Evolutionary conservation across 2,329 filamentous ascomycete species (phyloP).

Genomic region (Sclerotiophoma versabilis): DNA sequence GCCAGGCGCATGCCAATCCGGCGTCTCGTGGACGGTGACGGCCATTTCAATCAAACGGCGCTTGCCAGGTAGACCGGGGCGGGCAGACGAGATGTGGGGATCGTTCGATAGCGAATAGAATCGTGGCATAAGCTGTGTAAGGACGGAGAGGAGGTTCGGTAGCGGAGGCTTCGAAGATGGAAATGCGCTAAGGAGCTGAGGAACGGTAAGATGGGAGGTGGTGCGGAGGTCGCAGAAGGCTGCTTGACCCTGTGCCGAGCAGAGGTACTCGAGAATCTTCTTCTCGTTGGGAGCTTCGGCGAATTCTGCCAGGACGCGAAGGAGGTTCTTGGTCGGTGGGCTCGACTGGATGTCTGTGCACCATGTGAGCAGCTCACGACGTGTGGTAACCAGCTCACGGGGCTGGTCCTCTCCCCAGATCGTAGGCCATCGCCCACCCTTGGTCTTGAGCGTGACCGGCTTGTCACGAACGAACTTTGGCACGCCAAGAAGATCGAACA

Average conservation of each 20-base stretch:
- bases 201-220: slow-evolving; percentile 80
- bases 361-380: slow-evolving; percentile 93
- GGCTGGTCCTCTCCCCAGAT: slow-evolving; percentile 94
- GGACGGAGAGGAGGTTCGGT: slow-evolving; percentile 77
- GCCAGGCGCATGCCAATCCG: slow-evolving; percentile 74
- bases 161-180: slow-evolving; percentile 89
- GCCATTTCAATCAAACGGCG: slow-evolving; percentile 91
- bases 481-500: slow-evolving; percentile 82
- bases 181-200: slow-evolving; percentile 89
- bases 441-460: slow-evolving; percentile 79
- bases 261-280: slow-evolving; percentile 86
- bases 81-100: slow-evolving; percentile 78
- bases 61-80: slow-evolving; percentile 69
- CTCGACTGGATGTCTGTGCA: slow-evolving; percentile 93
- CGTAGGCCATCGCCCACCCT: slow-evolving; percentile 88
- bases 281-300: slow-evolving; percentile 81
- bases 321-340: slow-evolving; percentile 84
- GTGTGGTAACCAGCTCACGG: slow-evolving; percentile 86
- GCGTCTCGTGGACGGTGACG: slow-evolving; percentile 90
- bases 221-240: slow-evolving; percentile 93
- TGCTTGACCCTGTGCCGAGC: slow-evolving; percentile 87
- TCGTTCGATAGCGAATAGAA: slow-evolving; percentile 99
- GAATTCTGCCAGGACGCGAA: slow-evolving; percentile 86
- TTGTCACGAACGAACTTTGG: slow-evolving; percentile 85
- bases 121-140: slow-evolving; percentile 91